Percentiles rank a stretch among this genome's conserved stretches.
Evolutionary conservation across 140 eudicot species (phyloP).

Genomic region (Senecio squalidus): DNA sequence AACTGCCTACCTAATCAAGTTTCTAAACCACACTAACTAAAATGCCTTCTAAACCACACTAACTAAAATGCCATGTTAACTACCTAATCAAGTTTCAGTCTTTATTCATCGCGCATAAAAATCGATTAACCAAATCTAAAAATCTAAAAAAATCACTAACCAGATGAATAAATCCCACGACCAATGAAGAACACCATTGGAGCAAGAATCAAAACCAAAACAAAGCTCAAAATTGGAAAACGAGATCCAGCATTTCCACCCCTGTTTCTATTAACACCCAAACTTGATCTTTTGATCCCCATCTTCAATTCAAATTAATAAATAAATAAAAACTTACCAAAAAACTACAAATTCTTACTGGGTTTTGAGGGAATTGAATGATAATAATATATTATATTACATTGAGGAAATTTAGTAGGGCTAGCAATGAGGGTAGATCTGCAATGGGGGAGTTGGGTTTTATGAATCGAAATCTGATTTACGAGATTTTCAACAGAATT

Average conservation of each 20-base stretch:
- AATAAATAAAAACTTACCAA: not conserved
- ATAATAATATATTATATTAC: not conserved
- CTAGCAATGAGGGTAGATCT: constrained; percentile 11
- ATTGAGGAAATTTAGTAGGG: constrained; percentile 5
- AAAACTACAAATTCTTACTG: constrained; percentile 6
- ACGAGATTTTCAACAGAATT: constrained; percentile 14
- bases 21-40: constrained; percentile 14
- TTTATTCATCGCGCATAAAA: constrained; percentile 1
- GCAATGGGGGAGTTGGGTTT: constrained; percentile 16
- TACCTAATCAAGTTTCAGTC: constrained; percentile 1
- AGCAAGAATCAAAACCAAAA: constrained; percentile 29
- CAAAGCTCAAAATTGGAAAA: constrained; percentile 32
- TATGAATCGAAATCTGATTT: not conserved
- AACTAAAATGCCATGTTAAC: not conserved
- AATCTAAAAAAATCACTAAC: not conserved
- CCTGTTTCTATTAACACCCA: constrained; percentile 34
- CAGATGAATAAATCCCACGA: constrained; percentile 29
- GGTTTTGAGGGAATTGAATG: not conserved
- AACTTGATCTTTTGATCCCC: constrained; percentile 35
- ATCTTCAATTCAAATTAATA: constrained; percentile 16
- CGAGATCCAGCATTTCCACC: constrained; percentile 37
- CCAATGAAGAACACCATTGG: constrained; percentile 39
- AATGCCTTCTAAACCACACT: not conserved
- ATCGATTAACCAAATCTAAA: not conserved
- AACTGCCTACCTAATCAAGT: too few relatives aligned